These are phyloP conservation scores for Penicillium sp. DNA, from an alignment of 2,329 filamentous ascomycete genomes.

Conservation along the genomic window DNA sequence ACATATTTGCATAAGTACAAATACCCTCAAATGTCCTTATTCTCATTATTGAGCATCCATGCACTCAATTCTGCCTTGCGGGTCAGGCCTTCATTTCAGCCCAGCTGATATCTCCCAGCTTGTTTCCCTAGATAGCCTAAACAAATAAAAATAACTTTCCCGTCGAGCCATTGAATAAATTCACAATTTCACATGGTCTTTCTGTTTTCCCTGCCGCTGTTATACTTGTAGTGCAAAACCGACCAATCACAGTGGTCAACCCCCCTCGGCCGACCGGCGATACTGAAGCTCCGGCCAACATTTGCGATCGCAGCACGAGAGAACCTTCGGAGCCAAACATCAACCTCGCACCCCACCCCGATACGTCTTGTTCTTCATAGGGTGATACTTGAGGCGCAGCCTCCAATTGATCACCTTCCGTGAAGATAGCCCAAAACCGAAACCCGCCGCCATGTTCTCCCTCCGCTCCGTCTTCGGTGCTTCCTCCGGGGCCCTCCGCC, in stretches of 20 bases:
- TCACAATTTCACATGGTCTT: not conserved
- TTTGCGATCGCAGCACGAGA: constrained; percentile 23
- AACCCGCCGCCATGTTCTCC: constrained; percentile 29
- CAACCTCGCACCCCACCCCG: constrained; percentile 2
- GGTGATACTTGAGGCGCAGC: constrained; percentile 7
- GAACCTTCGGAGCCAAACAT: constrained; percentile 18
- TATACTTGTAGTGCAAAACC: not conserved
- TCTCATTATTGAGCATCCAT: not conserved
- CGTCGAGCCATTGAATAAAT: not conserved
- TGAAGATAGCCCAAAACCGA: not conserved
- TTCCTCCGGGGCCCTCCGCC: constrained; percentile 33
- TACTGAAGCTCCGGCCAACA: constrained; percentile 31
- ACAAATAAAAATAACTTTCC: not conserved
- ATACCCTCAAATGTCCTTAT: not conserved
- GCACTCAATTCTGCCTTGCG: not conserved
- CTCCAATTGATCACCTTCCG: not conserved
- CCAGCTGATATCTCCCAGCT: not conserved
- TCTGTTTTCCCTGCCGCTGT: not conserved
- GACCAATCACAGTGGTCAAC: constrained; percentile 6
- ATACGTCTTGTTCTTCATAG: not conserved
- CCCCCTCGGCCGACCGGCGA: constrained; percentile 20
- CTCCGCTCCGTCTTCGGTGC: constrained; percentile 35
- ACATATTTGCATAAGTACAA: not conserved
- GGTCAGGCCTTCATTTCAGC: not conserved
- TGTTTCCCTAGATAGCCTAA: not conserved